These are phyloP conservation scores for Torrubiella hemipterigena DNA, from an alignment of 2,329 filamentous ascomycete genomes.

Conservation along the genomic window DNA sequence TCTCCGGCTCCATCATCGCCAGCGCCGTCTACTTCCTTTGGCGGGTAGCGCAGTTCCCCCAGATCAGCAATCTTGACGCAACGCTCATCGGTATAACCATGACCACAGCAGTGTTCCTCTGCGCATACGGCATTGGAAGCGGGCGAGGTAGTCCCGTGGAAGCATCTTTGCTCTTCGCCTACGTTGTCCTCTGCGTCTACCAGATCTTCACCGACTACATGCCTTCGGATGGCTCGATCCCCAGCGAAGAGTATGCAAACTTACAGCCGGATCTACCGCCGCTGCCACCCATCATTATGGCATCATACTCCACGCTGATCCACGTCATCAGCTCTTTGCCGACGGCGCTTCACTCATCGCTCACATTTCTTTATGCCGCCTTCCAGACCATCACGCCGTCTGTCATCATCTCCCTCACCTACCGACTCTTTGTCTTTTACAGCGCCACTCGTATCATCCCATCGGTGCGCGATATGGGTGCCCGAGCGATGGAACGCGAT, in stretches of 20 bases:
- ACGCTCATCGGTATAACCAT: slow-evolving; percentile 86
- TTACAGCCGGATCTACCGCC: slow-evolving; percentile 83
- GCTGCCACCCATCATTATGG: slow-evolving; percentile 96
- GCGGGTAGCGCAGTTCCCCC: slow-evolving; percentile 86
- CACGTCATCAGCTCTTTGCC: slow-evolving; percentile 77
- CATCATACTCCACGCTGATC: slow-evolving; percentile 84
- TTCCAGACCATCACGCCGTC: slow-evolving; percentile 93
- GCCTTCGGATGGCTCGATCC: slow-evolving; percentile 56
- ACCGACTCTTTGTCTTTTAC: slow-evolving; percentile 91
- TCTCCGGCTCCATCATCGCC: slow-evolving; percentile 84
- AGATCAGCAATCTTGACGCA: slow-evolving; percentile 84
- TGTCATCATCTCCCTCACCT: slow-evolving; percentile 88
- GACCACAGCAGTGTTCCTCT: slow-evolving; percentile 84
- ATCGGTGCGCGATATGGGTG: slow-evolving; percentile 77
- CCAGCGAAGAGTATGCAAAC: slow-evolving; percentile 33
- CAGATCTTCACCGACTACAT: slow-evolving; percentile 99
- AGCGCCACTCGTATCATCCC: slow-evolving; percentile 93
- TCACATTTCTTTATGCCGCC: slow-evolving; percentile 80
- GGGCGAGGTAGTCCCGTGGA: slow-evolving; percentile 92
- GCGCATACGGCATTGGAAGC: slow-evolving; percentile 86
- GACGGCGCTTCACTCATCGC: slow-evolving; percentile 67
- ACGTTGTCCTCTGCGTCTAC: slow-evolving; percentile 96
- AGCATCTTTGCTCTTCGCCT: slow-evolving; percentile 89
- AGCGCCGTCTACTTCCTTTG: slow-evolving; percentile 94
- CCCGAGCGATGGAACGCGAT: slow-evolving; percentile 70